Percentiles rank a stretch among this genome's conserved stretches.
Conservation (phyloP, 768 basidiomycete species). For the Leucogyrophana mollusca region DNA sequence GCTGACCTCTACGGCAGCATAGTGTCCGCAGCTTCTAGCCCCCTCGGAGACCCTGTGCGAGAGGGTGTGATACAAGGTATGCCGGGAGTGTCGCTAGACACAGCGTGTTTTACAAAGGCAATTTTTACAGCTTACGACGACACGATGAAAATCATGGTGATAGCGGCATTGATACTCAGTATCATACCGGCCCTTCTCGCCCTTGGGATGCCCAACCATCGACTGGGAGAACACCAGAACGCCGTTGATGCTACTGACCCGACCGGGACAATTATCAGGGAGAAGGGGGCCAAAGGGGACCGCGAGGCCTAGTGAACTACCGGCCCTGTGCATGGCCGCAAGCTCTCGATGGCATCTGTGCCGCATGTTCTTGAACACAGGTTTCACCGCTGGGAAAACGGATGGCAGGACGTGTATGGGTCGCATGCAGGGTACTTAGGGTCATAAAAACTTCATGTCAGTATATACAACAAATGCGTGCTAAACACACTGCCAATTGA, state of each 20-base stretch:
- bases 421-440: too few species aligned
- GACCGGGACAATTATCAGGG: conserved; percentile 9
- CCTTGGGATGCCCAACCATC: conserved; percentile 62
- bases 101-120: not conserved
- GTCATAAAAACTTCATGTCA: too few species aligned
- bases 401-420: too few species aligned
- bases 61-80: conserved; percentile 59
- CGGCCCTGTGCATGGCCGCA: too few species aligned
- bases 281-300: not conserved
- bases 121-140: conserved; percentile 47
- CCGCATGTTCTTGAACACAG: too few species aligned
- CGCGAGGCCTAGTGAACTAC: too few species aligned
- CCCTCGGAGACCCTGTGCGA: conserved; percentile 55
- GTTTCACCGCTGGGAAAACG: too few species aligned
- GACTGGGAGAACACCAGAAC: conserved; percentile 70
- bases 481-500: too few species aligned
- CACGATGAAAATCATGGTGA: conserved; percentile 56
- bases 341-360: too few species aligned
- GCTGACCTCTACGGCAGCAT: conserved; percentile 56
- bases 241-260: conserved; percentile 47
- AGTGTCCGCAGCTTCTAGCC: conserved; percentile 44
- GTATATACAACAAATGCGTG: too few species aligned
- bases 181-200: conserved; percentile 59
- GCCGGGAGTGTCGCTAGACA: conserved; percentile 8
- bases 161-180: conserved; percentile 50